phyloP scores from a whole-genome alignment of 1,139 yeast genomes.

The Debaryomycetaceae sp. region DNA sequence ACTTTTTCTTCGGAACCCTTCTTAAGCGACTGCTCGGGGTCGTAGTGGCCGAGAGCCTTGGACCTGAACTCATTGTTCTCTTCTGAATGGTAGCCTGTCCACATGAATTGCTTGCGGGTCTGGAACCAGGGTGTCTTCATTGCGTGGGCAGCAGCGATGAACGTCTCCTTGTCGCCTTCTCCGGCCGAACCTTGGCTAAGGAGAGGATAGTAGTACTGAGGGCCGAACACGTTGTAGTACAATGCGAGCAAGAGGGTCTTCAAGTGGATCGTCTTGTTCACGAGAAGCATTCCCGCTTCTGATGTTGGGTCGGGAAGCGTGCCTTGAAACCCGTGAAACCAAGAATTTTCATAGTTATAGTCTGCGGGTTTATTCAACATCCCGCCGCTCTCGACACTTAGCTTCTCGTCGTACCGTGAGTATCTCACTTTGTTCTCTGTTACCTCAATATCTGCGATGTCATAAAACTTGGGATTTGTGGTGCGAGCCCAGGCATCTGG shows the following conservation, averaged over 20 bases:
- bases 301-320: slow-evolving; percentile 61
- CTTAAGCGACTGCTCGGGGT: slow-evolving; percentile 36
- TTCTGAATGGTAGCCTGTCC: slow-evolving; percentile 50
- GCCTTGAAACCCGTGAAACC: slow-evolving; percentile 55
- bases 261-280: slow-evolving; percentile 50
- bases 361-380: slow-evolving; percentile 22
- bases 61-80: slow-evolving; percentile 37
- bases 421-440: slow-evolving; percentile 36
- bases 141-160: slow-evolving; percentile 60
- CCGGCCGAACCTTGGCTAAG: slow-evolving; percentile 69
- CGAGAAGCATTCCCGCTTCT: slow-evolving; percentile 61
- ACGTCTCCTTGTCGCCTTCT: slow-evolving; percentile 71
- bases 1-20: slow-evolving; percentile 24
- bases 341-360: slow-evolving; percentile 31
- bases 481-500: slow-evolving; percentile 52
- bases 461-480: slow-evolving; percentile 44
- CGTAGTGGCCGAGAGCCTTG: slow-evolving; percentile 60
- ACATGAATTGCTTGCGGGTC: slow-evolving; percentile 45
- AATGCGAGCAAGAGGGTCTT: slow-evolving; percentile 50
- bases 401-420: slow-evolving; percentile 27
- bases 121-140: slow-evolving; percentile 50
- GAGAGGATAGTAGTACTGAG: slow-evolving; percentile 55
- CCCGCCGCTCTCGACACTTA: slow-evolving; percentile 18
- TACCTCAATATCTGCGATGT: slow-evolving; percentile 39
- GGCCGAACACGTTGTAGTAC: slow-evolving; percentile 62